Evolutionary conservation across 805 yeast genomes (phyloP).

Genomic region (Candida montana): DNA sequence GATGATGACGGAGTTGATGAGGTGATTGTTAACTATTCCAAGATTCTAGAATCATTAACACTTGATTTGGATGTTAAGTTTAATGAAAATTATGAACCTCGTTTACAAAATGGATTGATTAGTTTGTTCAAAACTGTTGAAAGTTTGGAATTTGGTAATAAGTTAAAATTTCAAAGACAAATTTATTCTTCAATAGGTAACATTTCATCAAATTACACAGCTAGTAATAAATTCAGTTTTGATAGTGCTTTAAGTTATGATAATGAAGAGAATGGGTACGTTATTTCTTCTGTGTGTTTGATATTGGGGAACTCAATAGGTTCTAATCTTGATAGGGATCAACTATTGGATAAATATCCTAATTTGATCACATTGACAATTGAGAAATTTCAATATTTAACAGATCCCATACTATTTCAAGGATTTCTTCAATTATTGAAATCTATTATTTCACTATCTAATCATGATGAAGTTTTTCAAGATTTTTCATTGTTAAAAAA

Average conservation of each 20-base stretch:
- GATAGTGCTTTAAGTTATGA: neutral
- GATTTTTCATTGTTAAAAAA: constrained; percentile 7
- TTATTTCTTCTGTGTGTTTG: constrained; percentile 16
- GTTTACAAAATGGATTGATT: constrained; percentile 10
- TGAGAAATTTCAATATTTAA: constrained; percentile 15
- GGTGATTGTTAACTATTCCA: constrained; percentile 12
- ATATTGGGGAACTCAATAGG: constrained; percentile 24
- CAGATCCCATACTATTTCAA: constrained; percentile 24
- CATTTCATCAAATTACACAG: constrained; percentile 22
- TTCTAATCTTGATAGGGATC: constrained; percentile 12
- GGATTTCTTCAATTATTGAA: constrained; percentile 23
- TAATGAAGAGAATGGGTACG: constrained; percentile 18
- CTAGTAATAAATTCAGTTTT: constrained; percentile 12
- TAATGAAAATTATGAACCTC: constrained; percentile 4
- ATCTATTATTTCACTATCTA: constrained; percentile 11
- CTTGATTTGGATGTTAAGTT: constrained; percentile 14
- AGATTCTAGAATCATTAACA: constrained; percentile 18
- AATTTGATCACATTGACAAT: constrained; percentile 10
- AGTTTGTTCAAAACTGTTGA: constrained; percentile 5
- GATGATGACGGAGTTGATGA: constrained; percentile 25
- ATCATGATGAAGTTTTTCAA: constrained; percentile 12
- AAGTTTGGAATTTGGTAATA: constrained; percentile 17
- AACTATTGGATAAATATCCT: constrained; percentile 12
- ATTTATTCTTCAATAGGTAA: constrained; percentile 23
- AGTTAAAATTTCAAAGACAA: constrained; percentile 17